phyloP scores from a whole-genome alignment of 805 yeast species.

The Yarrowia bubula region DNA sequence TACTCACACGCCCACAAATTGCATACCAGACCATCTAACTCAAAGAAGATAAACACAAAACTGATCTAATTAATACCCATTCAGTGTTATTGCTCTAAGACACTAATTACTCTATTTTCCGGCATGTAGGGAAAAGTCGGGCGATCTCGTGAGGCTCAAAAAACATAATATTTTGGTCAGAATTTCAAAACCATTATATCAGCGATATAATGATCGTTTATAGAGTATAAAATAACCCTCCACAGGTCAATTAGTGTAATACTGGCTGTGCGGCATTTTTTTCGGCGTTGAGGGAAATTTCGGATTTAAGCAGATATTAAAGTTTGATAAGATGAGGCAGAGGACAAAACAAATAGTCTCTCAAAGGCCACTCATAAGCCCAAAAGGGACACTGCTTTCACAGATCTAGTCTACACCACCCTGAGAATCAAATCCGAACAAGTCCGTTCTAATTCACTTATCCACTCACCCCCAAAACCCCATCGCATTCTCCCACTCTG shows the following conservation, averaged over 20 bases:
- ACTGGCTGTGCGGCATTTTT: neutral
- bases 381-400: neutral
- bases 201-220: no score
- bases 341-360: neutral
- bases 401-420: neutral
- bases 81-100: no score
- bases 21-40: no score
- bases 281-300: slow-evolving; percentile 5
- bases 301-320: neutral
- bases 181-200: no score
- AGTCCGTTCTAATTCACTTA: neutral
- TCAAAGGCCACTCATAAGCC: neutral
- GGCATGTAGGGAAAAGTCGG: neutral
- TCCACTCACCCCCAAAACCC: neutral
- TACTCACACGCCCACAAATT: no score
- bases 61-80: no score
- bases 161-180: neutral
- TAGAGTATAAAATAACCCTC: no score
- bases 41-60: no score
- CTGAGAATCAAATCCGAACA: neutral
- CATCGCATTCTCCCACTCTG: neutral
- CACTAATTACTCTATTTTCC: no score
- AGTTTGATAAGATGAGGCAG: neutral
- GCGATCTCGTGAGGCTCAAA: neutral
- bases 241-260: no score